phyloP scores from a whole-genome alignment of 805 yeast genomes.

The Ogataea pini region DNA sequence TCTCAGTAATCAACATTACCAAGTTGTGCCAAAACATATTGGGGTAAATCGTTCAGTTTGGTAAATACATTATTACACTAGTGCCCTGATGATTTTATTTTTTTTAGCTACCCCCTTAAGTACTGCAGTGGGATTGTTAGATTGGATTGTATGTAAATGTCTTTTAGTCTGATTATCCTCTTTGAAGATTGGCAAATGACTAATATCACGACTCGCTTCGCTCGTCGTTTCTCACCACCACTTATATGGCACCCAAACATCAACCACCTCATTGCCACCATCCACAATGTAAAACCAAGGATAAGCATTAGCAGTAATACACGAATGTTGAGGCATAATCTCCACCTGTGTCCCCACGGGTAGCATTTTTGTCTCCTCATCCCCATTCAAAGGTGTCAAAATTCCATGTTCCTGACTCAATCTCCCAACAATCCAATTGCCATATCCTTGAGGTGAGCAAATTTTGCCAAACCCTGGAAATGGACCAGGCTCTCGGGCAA shows the following conservation, averaged over 20 bases:
- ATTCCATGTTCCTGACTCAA: conserved; percentile 83
- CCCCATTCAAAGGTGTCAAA: conserved; percentile 45
- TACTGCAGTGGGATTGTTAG: no score
- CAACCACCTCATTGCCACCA: conserved; percentile 49
- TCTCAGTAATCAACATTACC: no score
- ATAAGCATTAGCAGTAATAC: conserved; percentile 67
- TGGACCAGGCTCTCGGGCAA: conserved; percentile 65
- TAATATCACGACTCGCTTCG: background rate
- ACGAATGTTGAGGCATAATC: conserved; percentile 69
- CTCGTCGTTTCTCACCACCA: conserved; percentile 40
- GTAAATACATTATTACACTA: no score
- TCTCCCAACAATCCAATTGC: conserved; percentile 65
- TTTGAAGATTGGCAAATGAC: no score
- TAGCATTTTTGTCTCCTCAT: conserved; percentile 37
- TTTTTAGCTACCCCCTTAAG: no score
- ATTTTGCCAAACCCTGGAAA: conserved; percentile 59
- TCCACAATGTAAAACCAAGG: conserved; percentile 59
- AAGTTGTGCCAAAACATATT: no score
- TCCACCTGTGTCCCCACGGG: conserved; percentile 56
- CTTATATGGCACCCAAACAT: conserved; percentile 66
- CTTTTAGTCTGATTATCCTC: no score
- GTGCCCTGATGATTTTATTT: no score
- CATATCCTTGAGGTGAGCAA: conserved; percentile 40
- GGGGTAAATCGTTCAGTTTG: no score
- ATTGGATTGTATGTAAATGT: no score